phyloP scores from a whole-genome alignment of 345 rosid species.

The Raphanus raphanistrum region DNA sequence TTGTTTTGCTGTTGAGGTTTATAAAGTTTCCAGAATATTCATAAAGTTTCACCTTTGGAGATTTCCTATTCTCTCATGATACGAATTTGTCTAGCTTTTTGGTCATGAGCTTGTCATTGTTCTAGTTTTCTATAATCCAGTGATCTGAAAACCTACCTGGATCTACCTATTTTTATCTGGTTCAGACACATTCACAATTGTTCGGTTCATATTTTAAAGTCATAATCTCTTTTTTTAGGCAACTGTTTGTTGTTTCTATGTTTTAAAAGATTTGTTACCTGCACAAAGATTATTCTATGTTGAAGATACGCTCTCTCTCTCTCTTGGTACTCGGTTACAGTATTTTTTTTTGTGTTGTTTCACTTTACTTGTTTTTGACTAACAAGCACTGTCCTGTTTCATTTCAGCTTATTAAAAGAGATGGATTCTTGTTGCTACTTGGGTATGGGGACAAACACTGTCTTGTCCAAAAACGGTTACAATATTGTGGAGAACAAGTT shows the following conservation, averaged over 20 bases:
- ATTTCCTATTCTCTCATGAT: not conserved
- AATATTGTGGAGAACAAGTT: conserved; percentile 49
- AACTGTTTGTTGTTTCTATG: not conserved
- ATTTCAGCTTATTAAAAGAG: conserved; percentile 12
- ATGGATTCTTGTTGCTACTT: conserved; percentile 71
- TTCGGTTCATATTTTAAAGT: not conserved
- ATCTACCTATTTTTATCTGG: not conserved
- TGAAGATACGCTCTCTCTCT: conserved; percentile 4
- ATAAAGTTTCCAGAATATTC: too few relatives aligned
- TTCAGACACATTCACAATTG: not conserved
- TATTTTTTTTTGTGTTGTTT: conserved; percentile 31
- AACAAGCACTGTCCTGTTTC: conserved; percentile 14
- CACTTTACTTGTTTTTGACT: conserved; percentile 44
- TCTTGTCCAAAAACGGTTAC: conserved; percentile 40
- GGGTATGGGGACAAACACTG: conserved; percentile 45
- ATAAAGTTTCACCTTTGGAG: not conserved
- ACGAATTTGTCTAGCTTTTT: not conserved
- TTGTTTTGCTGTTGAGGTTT: not conserved
- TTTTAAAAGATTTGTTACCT: conserved; percentile 15
- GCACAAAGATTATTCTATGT: not conserved
- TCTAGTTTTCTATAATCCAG: not conserved
- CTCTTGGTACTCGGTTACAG: not conserved
- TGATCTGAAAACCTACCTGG: not conserved
- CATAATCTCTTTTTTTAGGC: conserved; percentile 1
- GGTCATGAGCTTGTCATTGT: not conserved